Percentiles rank a stretch among this genome's conserved stretches.
phyloP scores from a whole-genome alignment of 2,329 filamentous ascomycete genomes.

The Sphaerulina populicola region DNA sequence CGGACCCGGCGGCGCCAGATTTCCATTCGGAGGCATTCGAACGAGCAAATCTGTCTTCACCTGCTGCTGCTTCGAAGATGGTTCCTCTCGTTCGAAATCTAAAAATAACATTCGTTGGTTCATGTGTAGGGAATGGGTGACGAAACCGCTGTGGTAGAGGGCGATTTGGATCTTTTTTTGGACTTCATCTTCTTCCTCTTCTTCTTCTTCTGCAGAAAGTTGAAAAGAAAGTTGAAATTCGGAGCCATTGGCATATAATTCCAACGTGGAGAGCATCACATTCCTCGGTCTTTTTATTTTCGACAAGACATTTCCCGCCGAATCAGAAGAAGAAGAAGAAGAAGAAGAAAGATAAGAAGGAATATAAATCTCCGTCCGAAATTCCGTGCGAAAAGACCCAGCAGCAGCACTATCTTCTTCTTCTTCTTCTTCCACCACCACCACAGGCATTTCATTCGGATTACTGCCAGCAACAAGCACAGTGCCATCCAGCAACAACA shows the following conservation, averaged over 20 bases:
- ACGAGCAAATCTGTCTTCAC: conserved; percentile 43
- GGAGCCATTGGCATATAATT: conserved; percentile 39
- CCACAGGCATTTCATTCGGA: conserved; percentile 52
- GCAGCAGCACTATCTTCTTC: too few species aligned
- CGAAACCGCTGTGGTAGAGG: conserved; percentile 53
- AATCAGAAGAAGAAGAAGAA: too few species aligned
- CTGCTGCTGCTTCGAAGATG: conserved; percentile 25
- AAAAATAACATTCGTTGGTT: conserved; percentile 51
- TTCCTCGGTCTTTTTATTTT: conserved; percentile 45
- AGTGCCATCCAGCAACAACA: conserved; percentile 53
- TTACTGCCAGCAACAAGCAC: conserved; percentile 53
- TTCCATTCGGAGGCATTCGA: conserved; percentile 47
- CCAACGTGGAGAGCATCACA: conserved; percentile 40
- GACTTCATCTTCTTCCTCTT: conserved; percentile 21
- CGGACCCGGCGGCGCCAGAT: conserved; percentile 50
- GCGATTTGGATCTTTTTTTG: conserved; percentile 37
- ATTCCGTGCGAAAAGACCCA: too few species aligned
- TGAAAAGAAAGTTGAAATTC: conserved; percentile 45
- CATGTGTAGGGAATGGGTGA: conserved; percentile 56
- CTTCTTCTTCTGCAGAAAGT: conserved; percentile 31
- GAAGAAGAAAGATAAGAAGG: conserved; percentile 47
- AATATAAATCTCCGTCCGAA: conserved; percentile 54
- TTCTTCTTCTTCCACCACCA: too few species aligned
- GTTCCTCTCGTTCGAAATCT: conserved; percentile 42
- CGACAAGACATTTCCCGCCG: conserved; percentile 35